Percentiles rank a stretch among this genome's conserved stretches.
These are phyloP conservation scores for Colletotrichum cereale DNA, from an alignment of 2,329 filamentous ascomycete genomes.

Conservation along the genomic window DNA sequence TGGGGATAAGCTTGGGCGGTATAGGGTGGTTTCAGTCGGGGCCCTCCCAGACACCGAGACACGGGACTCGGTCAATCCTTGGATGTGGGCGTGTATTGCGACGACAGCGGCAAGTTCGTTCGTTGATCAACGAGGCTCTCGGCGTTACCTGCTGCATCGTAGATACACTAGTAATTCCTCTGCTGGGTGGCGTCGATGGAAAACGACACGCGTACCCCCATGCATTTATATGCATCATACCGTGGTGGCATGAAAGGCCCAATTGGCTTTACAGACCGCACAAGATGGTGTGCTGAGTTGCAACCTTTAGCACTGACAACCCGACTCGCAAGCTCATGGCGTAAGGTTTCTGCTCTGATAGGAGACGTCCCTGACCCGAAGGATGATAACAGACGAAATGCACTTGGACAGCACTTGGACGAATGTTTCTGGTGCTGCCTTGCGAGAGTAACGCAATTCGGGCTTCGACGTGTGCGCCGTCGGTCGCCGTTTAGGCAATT, in stretches of 20 bases:
- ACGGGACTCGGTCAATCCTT: conserved; percentile 2
- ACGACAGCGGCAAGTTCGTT: neutral
- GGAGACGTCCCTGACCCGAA: conserved; percentile 19
- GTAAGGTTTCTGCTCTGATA: conserved; percentile 15
- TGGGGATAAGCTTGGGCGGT: conserved; percentile 31
- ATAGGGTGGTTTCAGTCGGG: conserved; percentile 33
- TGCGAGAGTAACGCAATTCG: neutral
- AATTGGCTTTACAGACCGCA: conserved; percentile 6
- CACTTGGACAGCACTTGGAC: conserved; percentile 9
- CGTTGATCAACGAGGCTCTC: neutral
- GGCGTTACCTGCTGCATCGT: neutral
- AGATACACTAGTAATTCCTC: neutral
- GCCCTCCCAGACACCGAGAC: conserved; percentile 28
- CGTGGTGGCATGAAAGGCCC: conserved; percentile 19
- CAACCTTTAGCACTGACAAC: conserved; percentile 26
- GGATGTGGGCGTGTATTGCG: neutral
- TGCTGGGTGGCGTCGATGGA: neutral
- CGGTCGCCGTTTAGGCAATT: neutral
- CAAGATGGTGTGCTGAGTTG: conserved; percentile 29
- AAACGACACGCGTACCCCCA: conserved; percentile 32
- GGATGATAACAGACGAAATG: conserved; percentile 1
- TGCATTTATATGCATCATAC: conserved; percentile 23
- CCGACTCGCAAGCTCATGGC: conserved; percentile 33
- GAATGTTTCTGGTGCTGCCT: neutral
- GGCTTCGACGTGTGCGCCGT: neutral